These are phyloP conservation scores for Thuidium tamariscinum DNA, from an alignment of 225 moss, liverwort and hornwort species.

Conservation along the genomic window DNA sequence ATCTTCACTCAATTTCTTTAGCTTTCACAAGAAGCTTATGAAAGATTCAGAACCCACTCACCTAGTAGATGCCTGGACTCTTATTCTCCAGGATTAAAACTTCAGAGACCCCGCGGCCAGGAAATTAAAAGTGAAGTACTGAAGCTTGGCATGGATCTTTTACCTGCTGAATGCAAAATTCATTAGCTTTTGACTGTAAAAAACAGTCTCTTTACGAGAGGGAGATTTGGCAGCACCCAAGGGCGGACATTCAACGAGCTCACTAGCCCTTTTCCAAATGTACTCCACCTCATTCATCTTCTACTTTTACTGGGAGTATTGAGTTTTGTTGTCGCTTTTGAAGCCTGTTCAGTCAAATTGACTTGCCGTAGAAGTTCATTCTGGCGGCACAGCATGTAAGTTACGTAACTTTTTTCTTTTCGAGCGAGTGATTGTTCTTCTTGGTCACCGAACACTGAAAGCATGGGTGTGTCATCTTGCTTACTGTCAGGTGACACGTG, in stretches of 20 bases:
- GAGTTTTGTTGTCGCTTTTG: background rate
- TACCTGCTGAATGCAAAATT: background rate
- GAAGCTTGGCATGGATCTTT: background rate
- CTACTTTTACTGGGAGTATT: no score
- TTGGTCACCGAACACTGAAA: background rate
- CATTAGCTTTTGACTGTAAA: background rate
- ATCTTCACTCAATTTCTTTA: background rate
- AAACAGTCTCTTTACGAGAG: background rate
- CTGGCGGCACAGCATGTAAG: background rate
- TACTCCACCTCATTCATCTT: background rate
- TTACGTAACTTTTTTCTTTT: background rate
- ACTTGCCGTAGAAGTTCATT: background rate
- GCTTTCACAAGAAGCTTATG: background rate
- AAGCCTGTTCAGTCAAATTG: background rate
- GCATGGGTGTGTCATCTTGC: background rate
- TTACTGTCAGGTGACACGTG: background rate
- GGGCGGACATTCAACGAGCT: background rate
- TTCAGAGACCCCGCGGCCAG: no score
- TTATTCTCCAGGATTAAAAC: background rate
- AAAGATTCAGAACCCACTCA: background rate
- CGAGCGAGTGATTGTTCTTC: background rate
- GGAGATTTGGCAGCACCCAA: background rate
- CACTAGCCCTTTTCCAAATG: fast-evolving
- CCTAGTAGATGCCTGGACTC: background rate
- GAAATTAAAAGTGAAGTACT: background rate